Evolutionary conservation across 2,329 filamentous ascomycete genomes (phyloP), one percentile per base, ranked within the genome.

Genomic region (Alternaria ethzedia): DNA sequence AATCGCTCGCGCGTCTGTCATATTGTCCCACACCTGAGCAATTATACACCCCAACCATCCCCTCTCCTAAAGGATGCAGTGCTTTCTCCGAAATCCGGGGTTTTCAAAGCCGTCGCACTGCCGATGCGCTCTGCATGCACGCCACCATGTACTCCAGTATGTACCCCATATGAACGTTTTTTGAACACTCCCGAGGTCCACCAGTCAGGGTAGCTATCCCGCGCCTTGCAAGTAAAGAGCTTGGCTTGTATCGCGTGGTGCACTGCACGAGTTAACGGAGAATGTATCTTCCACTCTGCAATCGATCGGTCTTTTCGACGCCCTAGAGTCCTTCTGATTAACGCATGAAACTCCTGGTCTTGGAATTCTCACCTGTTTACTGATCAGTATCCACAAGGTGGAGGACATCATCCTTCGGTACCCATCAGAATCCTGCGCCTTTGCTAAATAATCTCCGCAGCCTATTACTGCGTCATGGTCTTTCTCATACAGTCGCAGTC

Each of bases 71-170:
- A 45, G 17, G 25, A 20, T 32, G 44, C 15, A n/a, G 26, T 44
- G 17, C 36, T 60, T 51, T 51, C 59, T 51, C 59, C 59, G 32
- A 51, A 51, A 57, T 11, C 59, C 57, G 46, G 54, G 46, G 45
- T 25, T 20, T 44, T 51, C 26, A 11, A 51, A 45, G 20, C 52
- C 36, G 36, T 57, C 43, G 32, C 54, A 57, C 26, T 57, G 57
- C 43, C 28, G 32, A 44, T 32, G 52, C 52, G 11, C 21, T 17
- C 46, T 57, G 59, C 30, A 57, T 46, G 36, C 54, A 50, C 23
- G 45, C 54, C 32, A 61, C 25, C n/a, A 26, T 43, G 25, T 20
- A 60, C 51, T 41, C 28, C 23, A 30, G 17, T 11, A 61, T 45
- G 59, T 47, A 61, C 45, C 46, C 54, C 50, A 51, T 46, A n/a